Conservation (phyloP, 1,139 yeast species). For the Taiozyma sp. region DNA sequence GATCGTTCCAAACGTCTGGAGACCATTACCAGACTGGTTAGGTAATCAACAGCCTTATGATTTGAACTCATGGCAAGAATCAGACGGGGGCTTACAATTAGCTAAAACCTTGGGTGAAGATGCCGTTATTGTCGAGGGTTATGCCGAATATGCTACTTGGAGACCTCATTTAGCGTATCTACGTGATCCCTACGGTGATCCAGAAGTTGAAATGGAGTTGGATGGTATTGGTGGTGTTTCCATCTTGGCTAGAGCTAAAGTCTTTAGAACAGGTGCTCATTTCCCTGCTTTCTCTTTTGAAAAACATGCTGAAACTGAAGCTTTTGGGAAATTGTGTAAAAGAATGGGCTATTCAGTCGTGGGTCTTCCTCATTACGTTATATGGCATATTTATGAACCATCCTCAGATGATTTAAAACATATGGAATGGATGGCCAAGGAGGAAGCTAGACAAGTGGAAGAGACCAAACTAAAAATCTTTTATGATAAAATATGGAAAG, state of each 20-base stretch:
- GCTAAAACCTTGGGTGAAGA: slow-evolving; percentile 79
- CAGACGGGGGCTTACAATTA: slow-evolving; percentile 75
- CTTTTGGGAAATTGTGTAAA: slow-evolving; percentile 81
- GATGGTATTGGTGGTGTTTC: slow-evolving; percentile 95
- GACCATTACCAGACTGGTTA: slow-evolving; percentile 87
- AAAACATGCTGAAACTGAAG: slow-evolving; percentile 92
- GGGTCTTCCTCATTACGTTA: slow-evolving; percentile 85
- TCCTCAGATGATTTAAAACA: slow-evolving; percentile 82
- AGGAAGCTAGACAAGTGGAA: slow-evolving; percentile 70
- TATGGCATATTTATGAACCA: slow-evolving; percentile 93
- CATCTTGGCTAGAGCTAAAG: slow-evolving; percentile 73
- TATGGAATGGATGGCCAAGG: slow-evolving; percentile 97
- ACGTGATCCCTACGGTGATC: slow-evolving; percentile 83
- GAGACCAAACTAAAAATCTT: slow-evolving; percentile 63
- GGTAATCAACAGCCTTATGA: slow-evolving; percentile 90
- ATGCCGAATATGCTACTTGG: slow-evolving; percentile 91
- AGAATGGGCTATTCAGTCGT: slow-evolving; percentile 78
- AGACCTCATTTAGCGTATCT: slow-evolving; percentile 86
- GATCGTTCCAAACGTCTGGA: slow-evolving; percentile 84
- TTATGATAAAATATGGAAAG: slow-evolving; percentile 71
- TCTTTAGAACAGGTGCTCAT: slow-evolving; percentile 76
- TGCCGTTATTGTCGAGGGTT: slow-evolving; percentile 88
- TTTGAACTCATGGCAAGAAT: slow-evolving; percentile 87
- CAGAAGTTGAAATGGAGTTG: slow-evolving; percentile 79
- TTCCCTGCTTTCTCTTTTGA: slow-evolving; percentile 90